These are phyloP conservation scores for Starmerella vitae DNA, from an alignment of 805 yeast genomes.

Conservation along the genomic window DNA sequence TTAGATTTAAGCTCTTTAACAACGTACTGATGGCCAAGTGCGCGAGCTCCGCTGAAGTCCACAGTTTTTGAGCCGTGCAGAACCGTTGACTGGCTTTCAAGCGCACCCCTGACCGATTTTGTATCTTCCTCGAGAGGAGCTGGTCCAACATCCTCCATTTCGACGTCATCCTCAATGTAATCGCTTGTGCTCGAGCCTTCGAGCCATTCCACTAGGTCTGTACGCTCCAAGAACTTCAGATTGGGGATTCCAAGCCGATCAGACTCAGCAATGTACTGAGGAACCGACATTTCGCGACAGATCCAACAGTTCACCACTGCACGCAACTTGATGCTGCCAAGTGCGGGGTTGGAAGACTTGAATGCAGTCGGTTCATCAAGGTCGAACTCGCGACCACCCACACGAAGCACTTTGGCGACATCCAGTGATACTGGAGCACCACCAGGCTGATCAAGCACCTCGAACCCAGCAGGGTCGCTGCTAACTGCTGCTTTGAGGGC, in stretches of 20 bases:
- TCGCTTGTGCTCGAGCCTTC: constrained; percentile 53
- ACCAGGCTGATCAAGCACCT: constrained; percentile 5
- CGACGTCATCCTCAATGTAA: constrained; percentile 29
- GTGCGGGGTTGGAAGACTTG: constrained; percentile 10
- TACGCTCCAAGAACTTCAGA: constrained; percentile 70
- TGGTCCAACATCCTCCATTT: constrained; percentile 5
- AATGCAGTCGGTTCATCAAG: constrained; percentile 13
- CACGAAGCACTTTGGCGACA: constrained; percentile 3
- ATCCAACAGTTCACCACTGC: constrained; percentile 44
- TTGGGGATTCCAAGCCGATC: constrained; percentile 49
- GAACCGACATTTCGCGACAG: constrained; percentile 55
- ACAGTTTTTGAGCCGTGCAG: constrained; percentile 28
- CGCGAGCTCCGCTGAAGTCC: constrained; percentile 28
- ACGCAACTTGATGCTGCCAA: constrained; percentile 9
- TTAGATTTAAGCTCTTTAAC: constrained; percentile 16
- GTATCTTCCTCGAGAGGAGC: neutral
- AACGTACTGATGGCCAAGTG: constrained; percentile 25
- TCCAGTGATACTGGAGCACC: constrained; percentile 5
- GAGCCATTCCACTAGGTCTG: constrained; percentile 72
- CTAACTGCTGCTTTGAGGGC: constrained; percentile 11
- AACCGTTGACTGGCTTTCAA: constrained; percentile 33
- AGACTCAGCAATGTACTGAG: constrained; percentile 70
- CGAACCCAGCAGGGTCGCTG: constrained; percentile 4
- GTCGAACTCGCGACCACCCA: constrained; percentile 9
- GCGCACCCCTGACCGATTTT: constrained; percentile 9